A percentile compares a stretch with the other conserved stretches of the same genome.
phyloP scores from a whole-genome alignment of 169 alveolate species.

The Plasmodium yoelii region DNA sequence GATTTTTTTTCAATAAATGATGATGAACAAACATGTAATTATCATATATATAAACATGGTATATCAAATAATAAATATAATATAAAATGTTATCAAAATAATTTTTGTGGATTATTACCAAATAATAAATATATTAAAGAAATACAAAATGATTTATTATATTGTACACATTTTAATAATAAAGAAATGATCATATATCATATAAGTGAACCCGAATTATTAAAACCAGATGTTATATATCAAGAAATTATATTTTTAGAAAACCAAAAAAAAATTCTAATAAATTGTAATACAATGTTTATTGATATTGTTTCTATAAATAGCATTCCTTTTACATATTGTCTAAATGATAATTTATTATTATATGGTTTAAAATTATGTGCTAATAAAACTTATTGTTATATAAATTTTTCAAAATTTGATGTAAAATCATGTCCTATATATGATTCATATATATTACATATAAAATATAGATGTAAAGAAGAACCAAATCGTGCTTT shows the following conservation, averaged over 20 bases:
- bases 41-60: neutral
- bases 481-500: neutral
- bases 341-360: slow-evolving; percentile 2
- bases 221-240: slow-evolving; percentile 33
- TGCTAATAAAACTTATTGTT: slow-evolving; percentile 22
- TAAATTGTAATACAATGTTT: slow-evolving; percentile 28
- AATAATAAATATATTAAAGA: neutral
- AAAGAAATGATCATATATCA: slow-evolving; percentile 19
- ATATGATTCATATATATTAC: too few species aligned
- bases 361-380: neutral
- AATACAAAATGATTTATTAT: neutral
- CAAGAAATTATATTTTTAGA: slow-evolving; percentile 33
- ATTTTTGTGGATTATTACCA: slow-evolving; percentile 37
- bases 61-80: neutral
- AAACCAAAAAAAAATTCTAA: slow-evolving; percentile 19
- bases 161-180: slow-evolving; percentile 27
- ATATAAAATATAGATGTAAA: slow-evolving; percentile 26
- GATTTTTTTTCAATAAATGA: slow-evolving; percentile 15
- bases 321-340: neutral
- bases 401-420: slow-evolving; percentile 8
- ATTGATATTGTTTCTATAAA: slow-evolving; percentile 7
- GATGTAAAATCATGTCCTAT: neutral
- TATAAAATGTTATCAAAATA: slow-evolving; percentile 7
- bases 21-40: slow-evolving; percentile 21
- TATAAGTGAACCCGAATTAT: slow-evolving; percentile 9